Conservation (phyloP, 164 flowering plant genomes). For the Tetracentron sinense region DNA sequence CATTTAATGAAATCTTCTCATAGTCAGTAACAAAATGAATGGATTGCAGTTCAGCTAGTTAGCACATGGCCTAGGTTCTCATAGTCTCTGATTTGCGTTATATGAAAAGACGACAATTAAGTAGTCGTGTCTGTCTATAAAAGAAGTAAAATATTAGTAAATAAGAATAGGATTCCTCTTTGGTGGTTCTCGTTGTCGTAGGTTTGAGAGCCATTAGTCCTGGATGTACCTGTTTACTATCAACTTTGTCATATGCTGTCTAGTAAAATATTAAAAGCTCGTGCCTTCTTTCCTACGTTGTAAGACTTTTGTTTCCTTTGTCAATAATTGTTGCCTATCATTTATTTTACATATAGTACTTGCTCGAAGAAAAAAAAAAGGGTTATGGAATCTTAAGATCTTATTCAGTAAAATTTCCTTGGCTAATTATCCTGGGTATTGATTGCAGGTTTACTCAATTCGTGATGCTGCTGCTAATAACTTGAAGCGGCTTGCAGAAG, state of each 20-base stretch:
- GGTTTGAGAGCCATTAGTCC: too few species aligned
- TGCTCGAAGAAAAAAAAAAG: neutral
- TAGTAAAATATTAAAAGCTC: neutral
- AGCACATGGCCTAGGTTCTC: neutral
- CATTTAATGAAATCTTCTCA: neutral
- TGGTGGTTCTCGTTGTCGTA: neutral
- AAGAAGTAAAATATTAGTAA: neutral
- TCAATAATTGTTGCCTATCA: neutral
- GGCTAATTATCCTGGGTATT: constrained; percentile 8
- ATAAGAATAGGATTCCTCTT: neutral
- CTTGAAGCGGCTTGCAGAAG: constrained; percentile 68
- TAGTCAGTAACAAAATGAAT: too few species aligned
- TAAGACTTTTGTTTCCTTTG: neutral
- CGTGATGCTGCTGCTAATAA: constrained; percentile 74
- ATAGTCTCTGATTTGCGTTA: neutral
- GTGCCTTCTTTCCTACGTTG: neutral
- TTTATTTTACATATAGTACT: neutral
- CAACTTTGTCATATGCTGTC: neutral
- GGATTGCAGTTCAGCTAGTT: too few species aligned
- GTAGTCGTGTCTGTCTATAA: neutral
- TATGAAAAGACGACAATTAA: neutral
- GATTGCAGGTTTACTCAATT: constrained; percentile 57
- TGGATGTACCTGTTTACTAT: too few species aligned
- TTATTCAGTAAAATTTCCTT: neutral
- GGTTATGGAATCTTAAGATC: neutral